A percentile compares a stretch with the other conserved stretches of the same genome.
phyloP scores from a whole-genome alignment of 331 rosid genomes.

The Cydonia oblonga region DNA sequence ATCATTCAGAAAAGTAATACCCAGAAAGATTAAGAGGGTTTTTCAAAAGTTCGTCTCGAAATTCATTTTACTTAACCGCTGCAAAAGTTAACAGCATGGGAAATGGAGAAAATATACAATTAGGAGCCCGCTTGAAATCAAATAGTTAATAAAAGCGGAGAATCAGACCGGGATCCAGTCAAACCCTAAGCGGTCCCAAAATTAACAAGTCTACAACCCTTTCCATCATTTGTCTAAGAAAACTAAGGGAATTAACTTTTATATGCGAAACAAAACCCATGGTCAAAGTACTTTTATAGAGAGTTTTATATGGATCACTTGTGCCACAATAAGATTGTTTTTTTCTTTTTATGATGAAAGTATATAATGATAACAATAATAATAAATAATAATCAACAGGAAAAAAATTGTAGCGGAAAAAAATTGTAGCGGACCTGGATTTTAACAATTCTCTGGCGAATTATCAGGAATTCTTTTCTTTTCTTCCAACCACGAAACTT shows the following conservation, averaged over 20 bases:
- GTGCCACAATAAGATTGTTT: neutral
- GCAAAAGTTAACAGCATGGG: neutral
- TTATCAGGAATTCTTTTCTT: conserved; percentile 75
- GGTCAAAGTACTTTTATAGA: neutral
- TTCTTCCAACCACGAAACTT: conserved; percentile 87
- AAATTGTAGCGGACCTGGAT: conserved; percentile 47
- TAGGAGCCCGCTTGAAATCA: neutral
- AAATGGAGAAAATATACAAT: neutral
- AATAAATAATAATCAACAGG: neutral
- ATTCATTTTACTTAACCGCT: no score
- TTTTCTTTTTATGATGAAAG: neutral
- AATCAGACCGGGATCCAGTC: neutral
- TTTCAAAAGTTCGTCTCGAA: neutral
- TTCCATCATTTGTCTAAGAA: neutral
- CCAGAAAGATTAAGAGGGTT: neutral
- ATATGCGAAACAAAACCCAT: neutral
- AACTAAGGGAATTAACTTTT: no score
- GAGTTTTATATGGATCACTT: neutral
- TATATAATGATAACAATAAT: neutral
- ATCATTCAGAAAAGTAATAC: neutral
- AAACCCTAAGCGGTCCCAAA: neutral
- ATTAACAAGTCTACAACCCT: neutral
- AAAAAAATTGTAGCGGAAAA: conserved; percentile 1
- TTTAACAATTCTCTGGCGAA: conserved; percentile 80
- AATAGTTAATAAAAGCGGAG: neutral